Evolutionary conservation across 2,329 filamentous ascomycete species (phyloP).

Genomic region (Aspergillus tanneri): DNA sequence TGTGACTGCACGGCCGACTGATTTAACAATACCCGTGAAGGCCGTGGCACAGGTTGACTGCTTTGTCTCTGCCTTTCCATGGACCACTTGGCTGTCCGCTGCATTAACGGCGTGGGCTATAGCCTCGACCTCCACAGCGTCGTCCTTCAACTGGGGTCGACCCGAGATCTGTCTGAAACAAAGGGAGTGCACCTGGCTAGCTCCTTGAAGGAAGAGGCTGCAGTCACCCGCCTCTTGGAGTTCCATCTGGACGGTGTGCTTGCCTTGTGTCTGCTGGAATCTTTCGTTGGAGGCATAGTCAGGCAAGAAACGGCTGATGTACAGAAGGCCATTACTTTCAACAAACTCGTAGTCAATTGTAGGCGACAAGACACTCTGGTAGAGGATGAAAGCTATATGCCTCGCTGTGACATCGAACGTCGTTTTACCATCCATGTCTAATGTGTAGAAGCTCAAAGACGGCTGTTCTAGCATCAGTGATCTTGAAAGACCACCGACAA

Average conservation of each 20-base stretch:
- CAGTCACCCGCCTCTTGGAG: background rate
- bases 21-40: background rate
- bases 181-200: background rate
- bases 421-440: background rate
- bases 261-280: slow-evolving; percentile 4
- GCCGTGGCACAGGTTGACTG: slow-evolving; percentile 1
- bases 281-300: slow-evolving; percentile 12
- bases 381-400: background rate
- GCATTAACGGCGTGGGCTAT: background rate
- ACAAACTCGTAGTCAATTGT: slow-evolving; percentile 7
- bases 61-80: slow-evolving; percentile 3
- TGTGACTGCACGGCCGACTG: background rate
- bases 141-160: background rate
- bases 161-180: background rate
- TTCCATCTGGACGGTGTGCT: background rate
- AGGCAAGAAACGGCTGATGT: slow-evolving; percentile 14
- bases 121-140: background rate
- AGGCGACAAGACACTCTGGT: background rate
- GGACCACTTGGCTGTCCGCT: slow-evolving; percentile 1
- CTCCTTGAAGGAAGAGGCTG: background rate
- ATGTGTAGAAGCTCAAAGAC: slow-evolving; percentile 8
- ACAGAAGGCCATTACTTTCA: slow-evolving; percentile 7
- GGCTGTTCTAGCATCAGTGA: slow-evolving; percentile 15
- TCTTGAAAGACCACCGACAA: slow-evolving; percentile 7
- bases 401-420: background rate